A percentile compares a stretch with the other conserved stretches of the same genome.
Conservation (phyloP, 805 yeast genomes). For the Lachancea sp. region DNA sequence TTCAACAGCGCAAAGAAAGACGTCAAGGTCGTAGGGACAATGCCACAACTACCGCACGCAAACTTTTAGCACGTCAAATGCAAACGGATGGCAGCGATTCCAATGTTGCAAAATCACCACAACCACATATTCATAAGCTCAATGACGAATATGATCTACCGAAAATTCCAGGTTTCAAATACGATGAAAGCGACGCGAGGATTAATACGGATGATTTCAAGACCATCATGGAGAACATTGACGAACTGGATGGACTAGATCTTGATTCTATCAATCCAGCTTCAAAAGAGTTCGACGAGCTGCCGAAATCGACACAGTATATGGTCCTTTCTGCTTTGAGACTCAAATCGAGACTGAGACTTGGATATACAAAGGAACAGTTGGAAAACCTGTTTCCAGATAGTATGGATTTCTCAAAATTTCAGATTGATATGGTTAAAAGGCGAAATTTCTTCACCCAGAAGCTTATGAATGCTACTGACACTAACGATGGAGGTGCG, state of each 20-base stretch:
- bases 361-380: slow-evolving; percentile 94
- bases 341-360: slow-evolving; percentile 77
- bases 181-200: slow-evolving; percentile 58
- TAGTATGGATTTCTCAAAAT: slow-evolving; percentile 82
- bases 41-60: slow-evolving; percentile 70
- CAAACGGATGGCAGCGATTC: slow-evolving; percentile 37
- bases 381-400: slow-evolving; percentile 74
- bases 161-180: slow-evolving; percentile 47
- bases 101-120: not conserved
- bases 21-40: slow-evolving; percentile 68
- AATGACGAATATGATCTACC: slow-evolving; percentile 88
- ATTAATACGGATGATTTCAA: slow-evolving; percentile 68
- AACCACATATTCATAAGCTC: slow-evolving; percentile 34
- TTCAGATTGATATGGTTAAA: slow-evolving; percentile 89
- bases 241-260: slow-evolving; percentile 62
- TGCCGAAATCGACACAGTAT: slow-evolving; percentile 85
- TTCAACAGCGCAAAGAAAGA: slow-evolving; percentile 62
- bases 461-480: slow-evolving; percentile 72
- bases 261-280: slow-evolving; percentile 75
- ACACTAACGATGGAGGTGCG: slow-evolving; percentile 54
- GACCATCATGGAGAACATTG: slow-evolving; percentile 48
- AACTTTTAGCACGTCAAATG: slow-evolving; percentile 70
- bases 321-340: slow-evolving; percentile 80
- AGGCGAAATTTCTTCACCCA: slow-evolving; percentile 89
- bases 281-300: slow-evolving; percentile 63